phyloP scores from a whole-genome alignment of 1,284 basidiomycete genomes.

The Ganoderma sinense region DNA sequence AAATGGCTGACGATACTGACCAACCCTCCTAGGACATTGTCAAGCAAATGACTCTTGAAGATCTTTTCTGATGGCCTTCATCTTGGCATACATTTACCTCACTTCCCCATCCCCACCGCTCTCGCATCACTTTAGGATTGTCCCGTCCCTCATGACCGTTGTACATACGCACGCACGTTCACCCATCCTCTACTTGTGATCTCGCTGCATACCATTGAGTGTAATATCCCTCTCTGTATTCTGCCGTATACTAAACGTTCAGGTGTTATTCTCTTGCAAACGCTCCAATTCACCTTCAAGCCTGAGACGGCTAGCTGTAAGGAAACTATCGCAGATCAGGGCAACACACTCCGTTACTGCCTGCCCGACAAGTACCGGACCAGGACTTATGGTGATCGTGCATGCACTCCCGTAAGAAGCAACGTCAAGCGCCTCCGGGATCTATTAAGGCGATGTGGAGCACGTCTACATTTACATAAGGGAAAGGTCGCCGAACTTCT shows the following conservation, averaged over 20 bases:
- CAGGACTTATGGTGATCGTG: not conserved
- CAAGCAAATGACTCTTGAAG: conserved; percentile 99
- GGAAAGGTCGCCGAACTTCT: conserved; percentile 93
- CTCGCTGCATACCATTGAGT: conserved; percentile 28
- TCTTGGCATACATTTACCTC: conserved; percentile 11
- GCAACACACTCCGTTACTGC: not conserved
- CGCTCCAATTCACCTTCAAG: not conserved
- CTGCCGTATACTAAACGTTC: conserved; percentile 22
- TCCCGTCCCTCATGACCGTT: conserved; percentile 21
- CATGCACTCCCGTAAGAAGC: not conserved
- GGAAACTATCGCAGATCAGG: conserved; percentile 1
- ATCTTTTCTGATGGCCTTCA: conserved; percentile 68
- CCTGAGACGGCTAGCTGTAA: not conserved
- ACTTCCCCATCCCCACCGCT: not conserved
- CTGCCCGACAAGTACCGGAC: not conserved
- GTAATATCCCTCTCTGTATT: conserved; percentile 32
- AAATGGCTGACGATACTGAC: conserved; percentile 6
- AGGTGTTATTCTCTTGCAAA: conserved; percentile 6
- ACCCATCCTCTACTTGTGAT: conserved; percentile 19
- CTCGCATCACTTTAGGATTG: conserved; percentile 11
- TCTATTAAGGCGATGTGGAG: conserved; percentile 31
- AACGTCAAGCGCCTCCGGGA: conserved; percentile 29
- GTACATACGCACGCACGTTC: conserved; percentile 22
- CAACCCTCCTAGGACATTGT: conserved; percentile 77
- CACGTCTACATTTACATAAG: conserved; percentile 69